A percentile compares a stretch with the other conserved stretches of the same genome.
Evolutionary conservation across 495 filamentous ascomycete species (phyloP).

Genomic region (Patellaria atrata): DNA sequence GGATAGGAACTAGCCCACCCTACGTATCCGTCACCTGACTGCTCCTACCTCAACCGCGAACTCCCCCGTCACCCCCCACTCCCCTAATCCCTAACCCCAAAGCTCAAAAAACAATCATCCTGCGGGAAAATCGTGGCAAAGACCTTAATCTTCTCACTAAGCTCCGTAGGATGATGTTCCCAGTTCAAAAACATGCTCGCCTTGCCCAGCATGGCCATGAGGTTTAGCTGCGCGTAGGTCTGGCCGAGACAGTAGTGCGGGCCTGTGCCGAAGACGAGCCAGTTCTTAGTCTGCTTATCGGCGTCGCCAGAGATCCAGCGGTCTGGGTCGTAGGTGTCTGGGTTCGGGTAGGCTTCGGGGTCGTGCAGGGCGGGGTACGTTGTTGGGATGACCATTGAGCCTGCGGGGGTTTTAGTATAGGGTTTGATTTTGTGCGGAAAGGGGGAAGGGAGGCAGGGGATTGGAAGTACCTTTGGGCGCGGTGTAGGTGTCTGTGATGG

Average conservation of each 20-base stretch:
- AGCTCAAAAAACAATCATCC: no score
- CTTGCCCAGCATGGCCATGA: slow-evolving; percentile 87
- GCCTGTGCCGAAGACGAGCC: slow-evolving; percentile 89
- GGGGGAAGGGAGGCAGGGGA: background rate
- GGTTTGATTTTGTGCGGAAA: background rate
- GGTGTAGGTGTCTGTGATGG: slow-evolving; percentile 75
- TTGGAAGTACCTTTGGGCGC: slow-evolving; percentile 54
- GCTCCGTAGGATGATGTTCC: slow-evolving; percentile 67
- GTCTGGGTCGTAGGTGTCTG: slow-evolving; percentile 81
- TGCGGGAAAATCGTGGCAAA: slow-evolving; percentile 99
- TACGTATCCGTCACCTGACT: no score
- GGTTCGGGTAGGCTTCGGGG: slow-evolving; percentile 79
- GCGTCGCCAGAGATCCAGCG: slow-evolving; percentile 85
- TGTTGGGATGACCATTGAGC: slow-evolving; percentile 87
- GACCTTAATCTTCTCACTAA: slow-evolving; percentile 90
- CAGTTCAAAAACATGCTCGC: slow-evolving; percentile 84
- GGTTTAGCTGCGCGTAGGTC: slow-evolving; percentile 77
- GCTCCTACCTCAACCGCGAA: no score
- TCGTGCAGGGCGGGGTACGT: slow-evolving; percentile 86
- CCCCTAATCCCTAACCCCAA: no score
- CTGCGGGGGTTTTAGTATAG: slow-evolving; percentile 20
- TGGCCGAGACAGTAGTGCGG: slow-evolving; percentile 96
- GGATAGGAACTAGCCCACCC: no score
- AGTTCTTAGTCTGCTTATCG: slow-evolving; percentile 90
- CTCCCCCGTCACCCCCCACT: no score